Conservation (phyloP, 2,329 filamentous ascomycete species). For the Drechslerella coelobrocha region DNA sequence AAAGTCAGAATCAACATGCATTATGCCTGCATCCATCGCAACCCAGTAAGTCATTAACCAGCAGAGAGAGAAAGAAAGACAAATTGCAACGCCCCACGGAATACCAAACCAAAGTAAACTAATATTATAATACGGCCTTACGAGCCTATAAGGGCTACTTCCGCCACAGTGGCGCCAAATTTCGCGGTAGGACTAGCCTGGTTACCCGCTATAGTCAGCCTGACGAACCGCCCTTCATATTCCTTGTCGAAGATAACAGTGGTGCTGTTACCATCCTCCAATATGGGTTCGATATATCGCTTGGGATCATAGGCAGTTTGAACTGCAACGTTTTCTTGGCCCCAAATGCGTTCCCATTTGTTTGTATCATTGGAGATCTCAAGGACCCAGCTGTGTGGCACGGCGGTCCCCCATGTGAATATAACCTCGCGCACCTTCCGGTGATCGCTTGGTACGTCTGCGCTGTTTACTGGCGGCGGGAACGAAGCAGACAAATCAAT, state of each 20-base stretch:
- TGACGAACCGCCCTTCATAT: constrained; percentile 43
- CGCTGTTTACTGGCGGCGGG: constrained; percentile 60
- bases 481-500: constrained; percentile 68
- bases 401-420: constrained; percentile 55
- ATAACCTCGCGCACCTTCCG: constrained; percentile 65
- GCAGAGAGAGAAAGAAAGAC: background rate
- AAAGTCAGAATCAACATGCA: no score
- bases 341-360: constrained; percentile 55
- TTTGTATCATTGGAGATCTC: constrained; percentile 58
- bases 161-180: constrained; percentile 39
- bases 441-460: constrained; percentile 63
- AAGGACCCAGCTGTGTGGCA: constrained; percentile 49
- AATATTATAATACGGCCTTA: constrained; percentile 8
- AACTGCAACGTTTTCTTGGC: constrained; percentile 49
- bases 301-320: constrained; percentile 52
- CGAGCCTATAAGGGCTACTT: constrained; percentile 42
- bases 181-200: constrained; percentile 25
- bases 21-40: no score
- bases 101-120: background rate
- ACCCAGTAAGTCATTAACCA: constrained; percentile 3
- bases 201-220: constrained; percentile 43
- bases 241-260: constrained; percentile 40
- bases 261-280: constrained; percentile 49
- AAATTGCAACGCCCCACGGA: constrained; percentile 31
- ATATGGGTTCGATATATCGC: constrained; percentile 32